Evolutionary conservation across 352 stramenopile genomes (phyloP).

Genomic region (Globisporangium barbulae): DNA sequence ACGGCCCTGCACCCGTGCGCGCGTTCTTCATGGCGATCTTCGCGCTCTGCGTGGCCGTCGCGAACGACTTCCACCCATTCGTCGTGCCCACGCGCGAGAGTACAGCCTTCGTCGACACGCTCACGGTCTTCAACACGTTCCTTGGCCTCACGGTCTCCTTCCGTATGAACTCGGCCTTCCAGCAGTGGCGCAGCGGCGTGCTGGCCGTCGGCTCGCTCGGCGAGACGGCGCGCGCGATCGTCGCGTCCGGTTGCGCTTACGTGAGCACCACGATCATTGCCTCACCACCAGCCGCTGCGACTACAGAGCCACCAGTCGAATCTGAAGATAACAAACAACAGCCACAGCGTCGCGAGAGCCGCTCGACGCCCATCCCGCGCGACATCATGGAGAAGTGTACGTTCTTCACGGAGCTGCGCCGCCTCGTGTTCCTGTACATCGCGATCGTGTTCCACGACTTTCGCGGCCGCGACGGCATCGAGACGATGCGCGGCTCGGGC

Average conservation of each 20-base stretch:
- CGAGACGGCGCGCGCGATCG: slow-evolving; percentile 60
- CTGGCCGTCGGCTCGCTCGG: slow-evolving; percentile 59
- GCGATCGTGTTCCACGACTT: slow-evolving; percentile 81
- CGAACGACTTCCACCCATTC: slow-evolving; percentile 60
- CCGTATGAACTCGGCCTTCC: slow-evolving; percentile 78
- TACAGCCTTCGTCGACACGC: slow-evolving; percentile 71
- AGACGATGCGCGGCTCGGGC: slow-evolving; percentile 51
- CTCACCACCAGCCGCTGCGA: slow-evolving; percentile 6
- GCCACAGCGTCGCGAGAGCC: slow-evolving; percentile 15
- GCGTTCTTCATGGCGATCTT: slow-evolving; percentile 68
- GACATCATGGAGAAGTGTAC: slow-evolving; percentile 72
- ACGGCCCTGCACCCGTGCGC: slow-evolving; percentile 56
- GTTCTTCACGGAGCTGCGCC: slow-evolving; percentile 73
- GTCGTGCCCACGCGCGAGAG: slow-evolving; percentile 62
- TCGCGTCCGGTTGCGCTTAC: slow-evolving; percentile 65
- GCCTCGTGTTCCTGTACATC: slow-evolving; percentile 81
- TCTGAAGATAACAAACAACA: not conserved
- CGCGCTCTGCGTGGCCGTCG: slow-evolving; percentile 39
- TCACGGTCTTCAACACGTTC: slow-evolving; percentile 87
- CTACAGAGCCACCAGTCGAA: slow-evolving; percentile 5
- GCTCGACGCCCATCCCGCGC: slow-evolving; percentile 30
- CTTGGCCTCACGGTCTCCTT: slow-evolving; percentile 77
- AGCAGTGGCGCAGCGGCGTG: slow-evolving; percentile 71
- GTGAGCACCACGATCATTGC: slow-evolving; percentile 45
- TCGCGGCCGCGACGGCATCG: slow-evolving; percentile 62